These are phyloP conservation scores for Phycomyces blakesleeanus DNA, from an alignment of 192 early-diverging fungal genomes.

Conservation along the genomic window DNA sequence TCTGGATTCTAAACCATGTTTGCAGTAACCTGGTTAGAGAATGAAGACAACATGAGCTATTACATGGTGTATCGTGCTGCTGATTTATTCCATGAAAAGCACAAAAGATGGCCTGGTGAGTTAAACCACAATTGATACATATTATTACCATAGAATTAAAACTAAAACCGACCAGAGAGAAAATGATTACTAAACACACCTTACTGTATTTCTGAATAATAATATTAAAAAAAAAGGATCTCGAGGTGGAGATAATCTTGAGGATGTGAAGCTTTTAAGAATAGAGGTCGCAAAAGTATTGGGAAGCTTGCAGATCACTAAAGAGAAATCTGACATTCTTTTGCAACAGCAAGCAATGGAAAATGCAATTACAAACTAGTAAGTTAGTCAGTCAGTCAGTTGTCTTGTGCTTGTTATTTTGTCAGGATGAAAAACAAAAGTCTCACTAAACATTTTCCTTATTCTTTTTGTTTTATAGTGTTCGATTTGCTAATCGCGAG, in stretches of 20 bases:
- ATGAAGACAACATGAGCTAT: constrained; percentile 55
- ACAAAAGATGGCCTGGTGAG: constrained; percentile 36
- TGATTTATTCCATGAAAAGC: constrained; percentile 54
- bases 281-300: background rate
- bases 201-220: constrained; percentile 1
- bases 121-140: background rate
- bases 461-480: too few relatives aligned
- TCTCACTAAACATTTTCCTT: too few relatives aligned
- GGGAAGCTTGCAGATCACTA: constrained; percentile 1
- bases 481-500: constrained; percentile 68
- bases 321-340: background rate
- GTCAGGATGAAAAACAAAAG: too few relatives aligned
- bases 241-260: constrained; percentile 3
- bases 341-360: constrained; percentile 4
- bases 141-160: background rate
- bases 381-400: too few relatives aligned
- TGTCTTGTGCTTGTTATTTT: too few relatives aligned
- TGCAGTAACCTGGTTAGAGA: constrained; percentile 46
- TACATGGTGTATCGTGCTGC: constrained; percentile 67
- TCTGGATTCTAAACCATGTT: background rate
- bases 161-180: too few relatives aligned
- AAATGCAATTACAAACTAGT: constrained; percentile 15
- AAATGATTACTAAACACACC: too few relatives aligned
- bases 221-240: background rate
- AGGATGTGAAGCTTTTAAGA: constrained; percentile 13